phyloP scores from a whole-genome alignment of 1,139 yeast species.

The Taiozyma onychis region DNA sequence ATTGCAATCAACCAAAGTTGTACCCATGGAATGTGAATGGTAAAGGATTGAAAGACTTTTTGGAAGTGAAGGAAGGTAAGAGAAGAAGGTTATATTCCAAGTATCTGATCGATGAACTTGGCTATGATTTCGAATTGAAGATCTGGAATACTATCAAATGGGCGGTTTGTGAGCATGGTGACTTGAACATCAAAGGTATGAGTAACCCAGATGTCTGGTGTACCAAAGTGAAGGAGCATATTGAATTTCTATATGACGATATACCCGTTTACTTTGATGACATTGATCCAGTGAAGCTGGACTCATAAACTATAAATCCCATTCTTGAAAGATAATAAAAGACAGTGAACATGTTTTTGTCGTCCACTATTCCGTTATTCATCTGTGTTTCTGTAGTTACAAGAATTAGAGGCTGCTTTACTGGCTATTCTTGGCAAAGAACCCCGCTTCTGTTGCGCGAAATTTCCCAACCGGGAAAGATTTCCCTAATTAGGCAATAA shows the following conservation, averaged over 20 bases:
- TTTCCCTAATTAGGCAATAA: too few species aligned
- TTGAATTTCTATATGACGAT: slow-evolving; percentile 14
- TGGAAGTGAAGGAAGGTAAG: slow-evolving; percentile 12
- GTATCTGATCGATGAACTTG: slow-evolving; percentile 16
- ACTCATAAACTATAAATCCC: neutral
- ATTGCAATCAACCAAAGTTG: slow-evolving; percentile 23
- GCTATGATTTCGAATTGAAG: slow-evolving; percentile 20
- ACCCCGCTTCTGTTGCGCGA: neutral
- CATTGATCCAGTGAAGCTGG: neutral
- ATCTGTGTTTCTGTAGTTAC: neutral
- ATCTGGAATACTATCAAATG: slow-evolving; percentile 21
- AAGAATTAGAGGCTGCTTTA: neutral
- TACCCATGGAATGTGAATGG: slow-evolving; percentile 25
- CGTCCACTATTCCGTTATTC: neutral
- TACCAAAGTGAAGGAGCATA: slow-evolving; percentile 13
- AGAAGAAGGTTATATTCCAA: slow-evolving; percentile 20
- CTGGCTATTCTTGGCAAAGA: too few species aligned
- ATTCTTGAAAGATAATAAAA: too few species aligned
- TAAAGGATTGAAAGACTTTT: slow-evolving; percentile 16
- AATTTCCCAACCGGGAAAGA: too few species aligned
- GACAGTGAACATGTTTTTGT: neutral
- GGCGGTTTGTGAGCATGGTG: slow-evolving; percentile 23
- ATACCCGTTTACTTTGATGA: neutral
- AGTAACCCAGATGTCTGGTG: slow-evolving; percentile 18
- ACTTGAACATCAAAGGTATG: slow-evolving; percentile 20